These are phyloP conservation scores for Erodium trifolium DNA, from an alignment of 441 rosid species.

Conservation along the genomic window DNA sequence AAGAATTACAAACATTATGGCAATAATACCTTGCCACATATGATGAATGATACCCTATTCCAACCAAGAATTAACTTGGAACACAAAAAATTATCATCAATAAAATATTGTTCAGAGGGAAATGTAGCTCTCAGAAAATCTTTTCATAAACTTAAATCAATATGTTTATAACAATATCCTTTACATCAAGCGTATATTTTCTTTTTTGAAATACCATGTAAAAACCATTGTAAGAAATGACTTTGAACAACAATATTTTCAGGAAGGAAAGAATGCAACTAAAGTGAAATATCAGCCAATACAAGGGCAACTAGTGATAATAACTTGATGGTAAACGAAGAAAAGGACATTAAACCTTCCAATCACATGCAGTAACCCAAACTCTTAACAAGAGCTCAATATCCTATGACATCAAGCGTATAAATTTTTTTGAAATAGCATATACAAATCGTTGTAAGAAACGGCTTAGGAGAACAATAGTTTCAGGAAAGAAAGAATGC, in stretches of 20 bases:
- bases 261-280: background rate
- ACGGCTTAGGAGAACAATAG: background rate
- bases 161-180: too few species aligned
- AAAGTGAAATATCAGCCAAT: background rate
- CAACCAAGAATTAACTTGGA: slow-evolving; percentile 1
- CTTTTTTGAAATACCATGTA: background rate
- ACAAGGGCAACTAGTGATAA: background rate
- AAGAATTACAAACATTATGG: background rate
- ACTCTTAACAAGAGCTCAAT: slow-evolving; percentile 87
- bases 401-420: too few species aligned
- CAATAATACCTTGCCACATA: background rate
- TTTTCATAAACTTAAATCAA: too few species aligned
- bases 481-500: background rate
- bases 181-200: too few species aligned
- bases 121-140: too few species aligned
- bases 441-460: background rate
- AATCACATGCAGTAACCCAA: slow-evolving; percentile 91
- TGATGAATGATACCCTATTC: background rate
- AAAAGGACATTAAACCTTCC: slow-evolving; percentile 45
- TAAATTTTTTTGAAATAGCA: background rate
- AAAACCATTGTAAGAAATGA: background rate
- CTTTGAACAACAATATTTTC: background rate
- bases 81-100: background rate
- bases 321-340: background rate
- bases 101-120: too few species aligned